A percentile compares a stretch with the other conserved stretches of the same genome.
Conservation (phyloP, 768 basidiomycete species). For the Boletus rubescentipes region DNA sequence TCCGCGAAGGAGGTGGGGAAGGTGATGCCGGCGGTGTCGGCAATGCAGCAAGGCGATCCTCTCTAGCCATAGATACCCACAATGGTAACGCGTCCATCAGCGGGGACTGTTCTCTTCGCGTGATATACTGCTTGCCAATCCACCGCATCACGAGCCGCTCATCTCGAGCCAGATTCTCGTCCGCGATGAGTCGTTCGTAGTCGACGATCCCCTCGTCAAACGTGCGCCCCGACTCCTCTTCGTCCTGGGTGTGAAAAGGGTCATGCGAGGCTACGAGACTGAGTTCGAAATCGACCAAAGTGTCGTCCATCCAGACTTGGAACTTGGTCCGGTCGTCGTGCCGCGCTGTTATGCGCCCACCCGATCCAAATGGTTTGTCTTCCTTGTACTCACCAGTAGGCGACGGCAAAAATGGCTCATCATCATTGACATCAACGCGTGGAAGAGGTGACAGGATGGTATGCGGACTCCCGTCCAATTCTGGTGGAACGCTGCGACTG, state of each 20-base stretch:
- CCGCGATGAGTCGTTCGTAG: conserved; percentile 63
- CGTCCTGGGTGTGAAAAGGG: conserved; percentile 38
- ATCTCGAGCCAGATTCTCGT: conserved; percentile 59
- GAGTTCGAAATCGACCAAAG: conserved; percentile 67
- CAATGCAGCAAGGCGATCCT: conserved; percentile 21
- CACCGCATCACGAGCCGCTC: conserved; percentile 74
- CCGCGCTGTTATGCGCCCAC: conserved; percentile 58
- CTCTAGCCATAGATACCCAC: conserved; percentile 45
- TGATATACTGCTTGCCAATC: conserved; percentile 72
- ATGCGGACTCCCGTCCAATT: conserved; percentile 44
- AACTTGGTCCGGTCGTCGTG: conserved; percentile 62
- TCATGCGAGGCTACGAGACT: conserved; percentile 50
- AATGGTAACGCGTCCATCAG: conserved; percentile 70
- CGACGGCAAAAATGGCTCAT: conserved; percentile 11
- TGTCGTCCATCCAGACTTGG: conserved; percentile 60
- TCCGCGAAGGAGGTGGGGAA: conserved; percentile 10
- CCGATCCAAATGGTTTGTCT: conserved; percentile 40
- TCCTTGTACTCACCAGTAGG: conserved; percentile 1
- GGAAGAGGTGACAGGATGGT: conserved; percentile 24
- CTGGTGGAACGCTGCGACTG: conserved; percentile 59
- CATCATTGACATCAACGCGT: conserved; percentile 20
- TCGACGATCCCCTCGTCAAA: conserved; percentile 67
- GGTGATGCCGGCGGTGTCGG: conserved; percentile 10
- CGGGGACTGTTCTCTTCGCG: conserved; percentile 70
- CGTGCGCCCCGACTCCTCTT: conserved; percentile 50